Percentiles rank a stretch among this genome's conserved stretches.
phyloP scores from a whole-genome alignment of 805 yeast species.

The Maudiozyma turicensis region DNA sequence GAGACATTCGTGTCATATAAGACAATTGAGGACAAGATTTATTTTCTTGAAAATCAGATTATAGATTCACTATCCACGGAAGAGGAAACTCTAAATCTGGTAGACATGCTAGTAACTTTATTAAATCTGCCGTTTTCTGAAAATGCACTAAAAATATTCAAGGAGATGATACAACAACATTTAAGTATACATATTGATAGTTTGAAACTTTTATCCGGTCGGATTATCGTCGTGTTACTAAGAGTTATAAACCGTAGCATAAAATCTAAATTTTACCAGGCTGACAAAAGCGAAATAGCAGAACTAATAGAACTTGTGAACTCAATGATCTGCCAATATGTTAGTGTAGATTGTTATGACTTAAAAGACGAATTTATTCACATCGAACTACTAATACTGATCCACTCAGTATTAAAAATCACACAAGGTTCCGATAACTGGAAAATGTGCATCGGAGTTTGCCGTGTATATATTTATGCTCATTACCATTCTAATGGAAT shows the following conservation, averaged over 20 bases:
- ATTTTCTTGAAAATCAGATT: background rate
- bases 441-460: no score
- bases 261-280: constrained; percentile 11
- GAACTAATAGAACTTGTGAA: background rate
- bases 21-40: background rate
- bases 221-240: constrained; percentile 8
- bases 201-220: constrained; percentile 2
- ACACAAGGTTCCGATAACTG: no score
- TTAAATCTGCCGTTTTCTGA: constrained; percentile 1
- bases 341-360: no score
- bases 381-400: no score
- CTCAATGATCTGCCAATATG: no score
- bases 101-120: constrained; percentile 10
- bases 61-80: background rate
- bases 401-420: no score
- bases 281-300: constrained; percentile 8
- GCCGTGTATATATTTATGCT: no score
- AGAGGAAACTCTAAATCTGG: constrained; percentile 5
- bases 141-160: constrained; percentile 9
- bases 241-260: constrained; percentile 11
- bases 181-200: background rate
- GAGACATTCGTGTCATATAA: constrained; percentile 4
- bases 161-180: constrained; percentile 11
- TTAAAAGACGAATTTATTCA: no score
- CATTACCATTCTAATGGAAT: no score